phyloP scores from a whole-genome alignment of 306 rosid genomes.

The Delonix regia region DNA sequence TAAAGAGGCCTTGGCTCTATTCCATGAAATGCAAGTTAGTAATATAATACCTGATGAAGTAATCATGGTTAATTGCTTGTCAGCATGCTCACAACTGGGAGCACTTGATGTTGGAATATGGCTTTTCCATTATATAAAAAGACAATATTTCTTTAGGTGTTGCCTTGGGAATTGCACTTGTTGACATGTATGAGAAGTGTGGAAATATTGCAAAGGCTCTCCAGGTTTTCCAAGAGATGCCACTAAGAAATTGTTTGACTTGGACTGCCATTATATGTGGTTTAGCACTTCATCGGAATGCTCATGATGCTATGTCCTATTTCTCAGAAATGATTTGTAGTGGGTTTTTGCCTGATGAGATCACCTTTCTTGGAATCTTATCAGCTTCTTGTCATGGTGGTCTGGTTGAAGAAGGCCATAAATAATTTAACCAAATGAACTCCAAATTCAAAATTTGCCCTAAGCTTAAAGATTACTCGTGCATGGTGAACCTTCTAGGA shows the following conservation, averaged over 20 bases:
- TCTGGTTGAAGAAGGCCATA: constrained; percentile 73
- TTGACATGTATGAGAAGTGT: constrained; percentile 88
- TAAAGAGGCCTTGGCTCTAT: constrained; percentile 75
- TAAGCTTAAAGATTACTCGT: constrained; percentile 70
- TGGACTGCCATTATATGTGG: constrained; percentile 89
- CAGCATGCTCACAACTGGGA: constrained; percentile 88
- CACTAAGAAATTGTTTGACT: constrained; percentile 70
- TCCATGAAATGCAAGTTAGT: constrained; percentile 80
- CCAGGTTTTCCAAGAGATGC: constrained; percentile 68
- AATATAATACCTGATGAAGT: constrained; percentile 66
- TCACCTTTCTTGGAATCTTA: constrained; percentile 81
- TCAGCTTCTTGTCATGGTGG: constrained; percentile 94
- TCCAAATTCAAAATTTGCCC: constrained; percentile 52
- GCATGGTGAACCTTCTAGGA: constrained; percentile 90
- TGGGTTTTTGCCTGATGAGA: constrained; percentile 77
- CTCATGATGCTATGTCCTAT: constrained; percentile 60
- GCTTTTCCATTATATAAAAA: constrained; percentile 74
- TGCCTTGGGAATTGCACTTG: constrained; percentile 75
- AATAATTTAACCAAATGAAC: constrained; percentile 66
- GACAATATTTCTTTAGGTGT: constrained; percentile 50
- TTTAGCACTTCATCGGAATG: constrained; percentile 72
- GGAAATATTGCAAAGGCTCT: constrained; percentile 76
- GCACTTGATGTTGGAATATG: constrained; percentile 83
- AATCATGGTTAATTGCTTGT: constrained; percentile 66
- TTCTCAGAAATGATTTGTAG: constrained; percentile 63